These are phyloP conservation scores for Rhizomucor pusillus DNA, from an alignment of 371 early-diverging fungal genomes.

Conservation along the genomic window DNA sequence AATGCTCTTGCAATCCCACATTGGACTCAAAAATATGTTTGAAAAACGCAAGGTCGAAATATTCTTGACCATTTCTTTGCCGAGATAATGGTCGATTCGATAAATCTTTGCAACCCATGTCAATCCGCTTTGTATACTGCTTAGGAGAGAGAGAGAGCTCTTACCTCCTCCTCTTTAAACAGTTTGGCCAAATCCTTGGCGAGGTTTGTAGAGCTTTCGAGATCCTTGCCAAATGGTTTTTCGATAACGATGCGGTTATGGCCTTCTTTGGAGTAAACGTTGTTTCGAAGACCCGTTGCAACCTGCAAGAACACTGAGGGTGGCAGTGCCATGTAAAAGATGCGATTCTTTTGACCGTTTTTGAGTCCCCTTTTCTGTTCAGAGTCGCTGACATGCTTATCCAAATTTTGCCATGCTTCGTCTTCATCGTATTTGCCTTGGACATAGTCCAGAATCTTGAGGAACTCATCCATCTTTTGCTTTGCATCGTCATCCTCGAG, in stretches of 20 bases:
- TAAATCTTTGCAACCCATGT: slow-evolving; percentile 60
- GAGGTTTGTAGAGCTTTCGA: slow-evolving; percentile 76
- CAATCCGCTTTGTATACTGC: too few species aligned
- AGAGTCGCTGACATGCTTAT: slow-evolving; percentile 51
- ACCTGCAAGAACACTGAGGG: slow-evolving; percentile 93
- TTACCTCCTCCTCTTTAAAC: slow-evolving; percentile 86
- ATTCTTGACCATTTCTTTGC: slow-evolving; percentile 99
- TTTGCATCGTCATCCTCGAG: slow-evolving; percentile 16
- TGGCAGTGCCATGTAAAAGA: slow-evolving; percentile 99
- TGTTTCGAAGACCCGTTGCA: slow-evolving; percentile 67
- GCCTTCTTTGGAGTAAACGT: slow-evolving; percentile 57
- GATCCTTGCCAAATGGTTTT: slow-evolving; percentile 98
- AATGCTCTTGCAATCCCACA: slow-evolving; percentile 89
- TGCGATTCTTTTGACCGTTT: slow-evolving; percentile 50
- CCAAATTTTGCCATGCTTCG: slow-evolving; percentile 66
- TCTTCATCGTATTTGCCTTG: slow-evolving; percentile 89
- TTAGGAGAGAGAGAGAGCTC: too few species aligned
- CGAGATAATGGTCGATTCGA: slow-evolving; percentile 97
- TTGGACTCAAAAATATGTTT: slow-evolving; percentile 86
- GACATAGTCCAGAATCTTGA: slow-evolving; percentile 56
- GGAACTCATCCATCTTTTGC: slow-evolving; percentile 74
- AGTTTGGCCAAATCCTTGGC: slow-evolving; percentile 61
- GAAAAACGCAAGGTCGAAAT: slow-evolving; percentile 91
- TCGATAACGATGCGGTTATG: slow-evolving; percentile 88
- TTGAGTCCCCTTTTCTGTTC: slow-evolving; percentile 43